Percentiles rank a stretch among this genome's conserved stretches.
phyloP scores from a whole-genome alignment of 2,329 filamentous ascomycete genomes.

The Sclerotinia borealis region DNA sequence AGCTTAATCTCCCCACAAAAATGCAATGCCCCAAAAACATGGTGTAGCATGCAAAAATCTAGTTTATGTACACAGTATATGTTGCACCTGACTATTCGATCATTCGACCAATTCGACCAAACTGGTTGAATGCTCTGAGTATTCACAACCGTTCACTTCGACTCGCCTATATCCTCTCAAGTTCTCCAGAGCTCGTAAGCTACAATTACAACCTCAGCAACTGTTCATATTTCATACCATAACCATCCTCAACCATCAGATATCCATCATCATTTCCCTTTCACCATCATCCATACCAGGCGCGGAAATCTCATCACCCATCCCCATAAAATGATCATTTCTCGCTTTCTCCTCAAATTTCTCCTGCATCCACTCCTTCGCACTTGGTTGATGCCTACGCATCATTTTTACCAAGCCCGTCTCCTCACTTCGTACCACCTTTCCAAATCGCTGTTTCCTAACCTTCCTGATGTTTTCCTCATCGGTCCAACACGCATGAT shows the following conservation, averaged over 20 bases:
- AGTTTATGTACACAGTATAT: background rate
- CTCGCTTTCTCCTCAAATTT: slow-evolving; percentile 15
- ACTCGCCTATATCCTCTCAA: background rate
- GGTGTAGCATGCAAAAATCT: background rate
- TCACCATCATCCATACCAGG: background rate
- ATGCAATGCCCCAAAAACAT: background rate
- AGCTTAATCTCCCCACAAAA: background rate
- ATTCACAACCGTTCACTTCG: background rate
- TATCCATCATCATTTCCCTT: background rate
- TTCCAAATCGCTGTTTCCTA: slow-evolving; percentile 54
- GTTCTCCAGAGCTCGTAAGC: background rate
- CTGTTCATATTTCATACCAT: too few species aligned
- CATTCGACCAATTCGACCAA: too few species aligned
- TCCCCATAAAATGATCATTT: slow-evolving; percentile 16
- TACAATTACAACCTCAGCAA: background rate
- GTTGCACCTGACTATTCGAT: background rate
- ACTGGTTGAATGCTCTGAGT: background rate
- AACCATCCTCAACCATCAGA: background rate
- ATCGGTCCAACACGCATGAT: slow-evolving; percentile 71
- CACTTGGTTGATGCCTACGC: slow-evolving; percentile 46
- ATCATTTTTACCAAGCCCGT: slow-evolving; percentile 51
- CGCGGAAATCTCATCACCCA: background rate
- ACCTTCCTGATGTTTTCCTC: slow-evolving; percentile 54
- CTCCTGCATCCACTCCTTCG: slow-evolving; percentile 43
- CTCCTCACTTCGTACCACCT: slow-evolving; percentile 46